Evolutionary conservation across 1,284 basidiomycete species (phyloP).

Genomic region (Tylopilus sp.): DNA sequence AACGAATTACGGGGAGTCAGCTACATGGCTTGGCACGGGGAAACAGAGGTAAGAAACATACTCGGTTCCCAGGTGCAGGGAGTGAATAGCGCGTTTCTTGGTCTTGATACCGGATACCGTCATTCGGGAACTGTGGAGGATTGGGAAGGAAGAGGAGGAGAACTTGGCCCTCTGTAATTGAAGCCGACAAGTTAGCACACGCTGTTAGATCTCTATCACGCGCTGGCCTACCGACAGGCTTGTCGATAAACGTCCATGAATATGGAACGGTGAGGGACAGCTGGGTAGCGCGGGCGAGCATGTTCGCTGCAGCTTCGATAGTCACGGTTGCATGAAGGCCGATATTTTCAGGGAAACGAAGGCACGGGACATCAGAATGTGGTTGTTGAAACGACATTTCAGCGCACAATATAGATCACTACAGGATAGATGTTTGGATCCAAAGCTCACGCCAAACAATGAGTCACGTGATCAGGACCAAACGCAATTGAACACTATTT

Average conservation of each 20-base stretch:
- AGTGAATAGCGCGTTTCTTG: constrained; percentile 57
- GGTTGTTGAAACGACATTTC: constrained; percentile 39
- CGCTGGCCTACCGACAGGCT: constrained; percentile 53
- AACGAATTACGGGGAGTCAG: background rate
- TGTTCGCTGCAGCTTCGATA: constrained; percentile 54
- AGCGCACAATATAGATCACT: background rate
- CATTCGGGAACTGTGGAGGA: constrained; percentile 56
- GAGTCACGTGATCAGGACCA: constrained; percentile 12
- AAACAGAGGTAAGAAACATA: constrained; percentile 32
- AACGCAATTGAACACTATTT: background rate
- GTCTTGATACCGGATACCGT: constrained; percentile 71
- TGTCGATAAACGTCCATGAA: constrained; percentile 68
- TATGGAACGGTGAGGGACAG: constrained; percentile 59
- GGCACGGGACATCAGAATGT: constrained; percentile 51
- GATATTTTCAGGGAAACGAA: constrained; percentile 64
- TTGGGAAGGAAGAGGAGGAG: constrained; percentile 58
- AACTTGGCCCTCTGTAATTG: constrained; percentile 55
- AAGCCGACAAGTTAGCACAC: background rate
- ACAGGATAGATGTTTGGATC: constrained; percentile 30
- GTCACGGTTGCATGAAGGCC: constrained; percentile 52
- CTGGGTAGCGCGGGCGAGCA: constrained; percentile 55
- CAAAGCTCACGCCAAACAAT: constrained; percentile 26
- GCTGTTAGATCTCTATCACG: background rate
- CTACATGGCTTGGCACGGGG: background rate
- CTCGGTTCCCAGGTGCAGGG: constrained; percentile 45